Evolutionary conservation across 164 flowering plant genomes (phyloP).

Genomic region (Stephania yunnanensis): DNA sequence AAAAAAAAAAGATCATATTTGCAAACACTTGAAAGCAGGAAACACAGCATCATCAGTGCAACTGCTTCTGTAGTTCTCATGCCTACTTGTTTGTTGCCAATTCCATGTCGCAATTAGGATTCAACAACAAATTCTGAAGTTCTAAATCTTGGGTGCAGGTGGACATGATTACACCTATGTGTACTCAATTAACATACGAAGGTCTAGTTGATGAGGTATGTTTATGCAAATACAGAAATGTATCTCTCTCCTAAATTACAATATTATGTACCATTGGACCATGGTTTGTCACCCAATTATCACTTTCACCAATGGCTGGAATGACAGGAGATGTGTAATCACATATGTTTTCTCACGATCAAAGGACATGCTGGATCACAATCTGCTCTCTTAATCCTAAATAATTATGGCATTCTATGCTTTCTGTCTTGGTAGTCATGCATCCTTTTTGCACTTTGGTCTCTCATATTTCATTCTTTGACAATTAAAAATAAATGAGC

Average conservation of each 20-base stretch:
- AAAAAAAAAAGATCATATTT: too few relatives aligned
- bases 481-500: background rate
- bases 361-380: background rate
- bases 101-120: background rate
- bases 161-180: slow-evolving; percentile 98
- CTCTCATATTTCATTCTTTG: background rate
- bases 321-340: background rate
- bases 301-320: background rate
- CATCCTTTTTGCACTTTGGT: background rate
- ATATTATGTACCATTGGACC: background rate
- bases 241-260: background rate
- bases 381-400: background rate
- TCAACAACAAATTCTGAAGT: background rate
- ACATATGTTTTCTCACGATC: background rate
- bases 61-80: background rate
- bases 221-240: background rate
- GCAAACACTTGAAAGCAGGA: too few relatives aligned
- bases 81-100: background rate
- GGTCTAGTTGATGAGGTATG: slow-evolving; percentile 92
- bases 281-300: background rate
- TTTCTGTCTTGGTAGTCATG: background rate
- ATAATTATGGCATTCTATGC: background rate
- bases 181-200: slow-evolving; percentile 90
- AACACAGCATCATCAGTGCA: too few relatives aligned
- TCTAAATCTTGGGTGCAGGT: slow-evolving; percentile 44